Conservation (phyloP, 768 basidiomycete genomes). For the Pleurotus salmoneostramineus region DNA sequence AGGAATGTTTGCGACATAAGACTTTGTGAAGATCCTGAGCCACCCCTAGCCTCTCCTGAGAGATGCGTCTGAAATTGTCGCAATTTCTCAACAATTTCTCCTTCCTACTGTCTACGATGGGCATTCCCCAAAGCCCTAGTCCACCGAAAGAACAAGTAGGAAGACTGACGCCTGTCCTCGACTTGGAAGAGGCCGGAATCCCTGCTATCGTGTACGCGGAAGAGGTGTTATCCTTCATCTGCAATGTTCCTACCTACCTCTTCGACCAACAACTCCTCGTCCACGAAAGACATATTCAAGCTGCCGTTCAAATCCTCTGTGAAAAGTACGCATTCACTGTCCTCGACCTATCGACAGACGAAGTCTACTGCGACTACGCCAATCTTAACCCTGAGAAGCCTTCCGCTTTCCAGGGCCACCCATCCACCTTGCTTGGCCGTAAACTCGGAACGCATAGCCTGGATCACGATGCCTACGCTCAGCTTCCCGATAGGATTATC, state of each 20-base stretch:
- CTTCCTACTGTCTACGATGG: too few species aligned
- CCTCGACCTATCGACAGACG: background rate
- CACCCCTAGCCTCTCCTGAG: too few species aligned
- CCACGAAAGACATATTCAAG: constrained; percentile 11
- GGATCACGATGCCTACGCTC: background rate
- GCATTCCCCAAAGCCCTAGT: background rate
- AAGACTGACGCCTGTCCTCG: background rate
- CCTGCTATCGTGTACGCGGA: constrained; percentile 15
- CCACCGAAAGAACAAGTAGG: background rate
- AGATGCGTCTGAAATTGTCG: too few species aligned
- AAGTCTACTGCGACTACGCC: background rate
- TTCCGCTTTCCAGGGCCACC: background rate
- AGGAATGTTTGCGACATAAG: too few species aligned
- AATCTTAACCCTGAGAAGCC: background rate
- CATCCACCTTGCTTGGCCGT: background rate
- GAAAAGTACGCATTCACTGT: background rate
- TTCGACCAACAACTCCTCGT: constrained; percentile 16
- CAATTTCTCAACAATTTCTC: too few species aligned
- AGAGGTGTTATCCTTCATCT: constrained; percentile 16
- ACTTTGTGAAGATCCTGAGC: too few species aligned
- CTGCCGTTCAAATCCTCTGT: constrained; percentile 1
- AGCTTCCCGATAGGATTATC: constrained; percentile 8
- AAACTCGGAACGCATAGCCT: background rate
- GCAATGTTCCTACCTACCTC: constrained; percentile 15
- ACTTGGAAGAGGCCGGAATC: background rate